These are phyloP conservation scores for Sophora flavescens DNA, from an alignment of 306 rosid species.

Conservation along the genomic window DNA sequence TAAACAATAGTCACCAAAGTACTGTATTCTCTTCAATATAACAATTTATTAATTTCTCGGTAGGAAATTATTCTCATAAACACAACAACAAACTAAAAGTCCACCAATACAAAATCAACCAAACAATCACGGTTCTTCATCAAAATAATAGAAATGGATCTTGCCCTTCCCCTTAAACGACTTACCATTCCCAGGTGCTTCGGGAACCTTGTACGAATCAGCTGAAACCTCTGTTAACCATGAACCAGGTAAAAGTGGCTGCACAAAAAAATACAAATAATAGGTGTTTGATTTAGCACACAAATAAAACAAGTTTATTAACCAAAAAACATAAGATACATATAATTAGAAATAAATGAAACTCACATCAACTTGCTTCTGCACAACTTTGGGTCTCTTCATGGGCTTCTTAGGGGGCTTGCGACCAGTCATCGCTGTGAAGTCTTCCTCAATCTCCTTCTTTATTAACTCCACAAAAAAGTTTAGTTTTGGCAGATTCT, in stretches of 20 bases:
- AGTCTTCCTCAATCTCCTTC: conserved; percentile 80
- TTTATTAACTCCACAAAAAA: conserved; percentile 55
- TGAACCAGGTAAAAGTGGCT: conserved; percentile 1
- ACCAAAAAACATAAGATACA: no score
- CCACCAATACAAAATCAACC: conserved; percentile 34
- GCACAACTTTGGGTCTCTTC: conserved; percentile 61
- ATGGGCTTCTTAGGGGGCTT: conserved; percentile 72
- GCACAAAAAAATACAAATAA: background rate
- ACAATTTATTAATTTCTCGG: conserved; percentile 1
- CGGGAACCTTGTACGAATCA: conserved; percentile 31
- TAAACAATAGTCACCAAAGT: background rate
- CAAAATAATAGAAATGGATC: conserved; percentile 12
- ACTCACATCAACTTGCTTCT: conserved; percentile 67
- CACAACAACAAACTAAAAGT: no score
- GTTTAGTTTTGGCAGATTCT: conserved; percentile 43
- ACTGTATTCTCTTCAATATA: conserved; percentile 29
- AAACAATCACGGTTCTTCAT: background rate
- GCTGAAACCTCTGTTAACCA: conserved; percentile 34
- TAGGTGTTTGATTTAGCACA: no score
- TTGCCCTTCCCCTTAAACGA: conserved; percentile 15
- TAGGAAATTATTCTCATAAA: no score
- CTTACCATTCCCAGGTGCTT: conserved; percentile 8
- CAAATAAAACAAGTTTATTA: no score
- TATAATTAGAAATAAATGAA: background rate
- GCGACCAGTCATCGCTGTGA: conserved; percentile 56